These are phyloP conservation scores for Claviceps capensis DNA, from an alignment of 2,329 filamentous ascomycete genomes.

Conservation along the genomic window DNA sequence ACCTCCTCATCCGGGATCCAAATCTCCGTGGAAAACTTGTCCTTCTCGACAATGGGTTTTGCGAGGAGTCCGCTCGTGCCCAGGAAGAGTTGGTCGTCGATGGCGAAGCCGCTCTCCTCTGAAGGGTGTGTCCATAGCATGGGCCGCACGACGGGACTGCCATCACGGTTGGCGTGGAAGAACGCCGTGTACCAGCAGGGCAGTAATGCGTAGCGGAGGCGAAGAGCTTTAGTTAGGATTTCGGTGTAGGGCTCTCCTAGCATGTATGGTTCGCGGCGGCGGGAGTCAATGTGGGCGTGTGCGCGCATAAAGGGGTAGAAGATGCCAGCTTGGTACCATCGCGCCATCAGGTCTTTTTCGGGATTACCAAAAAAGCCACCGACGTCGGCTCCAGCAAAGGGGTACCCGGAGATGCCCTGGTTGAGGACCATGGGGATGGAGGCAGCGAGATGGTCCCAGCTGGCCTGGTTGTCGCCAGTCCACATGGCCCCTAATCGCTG, in stretches of 20 bases:
- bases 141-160: constrained; percentile 76
- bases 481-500: constrained; percentile 92
- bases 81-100: constrained; percentile 90
- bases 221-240: constrained; percentile 78
- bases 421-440: constrained; percentile 88
- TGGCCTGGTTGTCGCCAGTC: constrained; percentile 95
- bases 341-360: constrained; percentile 74
- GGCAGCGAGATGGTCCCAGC: constrained; percentile 80
- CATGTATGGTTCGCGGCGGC: constrained; percentile 86
- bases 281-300: constrained; percentile 92
- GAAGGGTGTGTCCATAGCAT: constrained; percentile 86
- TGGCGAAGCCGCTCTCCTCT: constrained; percentile 72
- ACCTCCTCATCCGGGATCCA: constrained; percentile 81
- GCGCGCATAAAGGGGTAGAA: constrained; percentile 98
- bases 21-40: constrained; percentile 57
- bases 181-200: constrained; percentile 97
- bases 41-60: constrained; percentile 77
- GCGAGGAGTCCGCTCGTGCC: constrained; percentile 80
- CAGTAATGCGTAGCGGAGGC: constrained; percentile 76
- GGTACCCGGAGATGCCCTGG: constrained; percentile 84
- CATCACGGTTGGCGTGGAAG: constrained; percentile 70
- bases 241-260: constrained; percentile 69
- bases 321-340: constrained; percentile 93
- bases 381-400: constrained; percentile 89
- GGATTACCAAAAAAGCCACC: constrained; percentile 98